phyloP scores from a whole-genome alignment of 148 eudicot species.

The Hydrangea macrophylla region DNA sequence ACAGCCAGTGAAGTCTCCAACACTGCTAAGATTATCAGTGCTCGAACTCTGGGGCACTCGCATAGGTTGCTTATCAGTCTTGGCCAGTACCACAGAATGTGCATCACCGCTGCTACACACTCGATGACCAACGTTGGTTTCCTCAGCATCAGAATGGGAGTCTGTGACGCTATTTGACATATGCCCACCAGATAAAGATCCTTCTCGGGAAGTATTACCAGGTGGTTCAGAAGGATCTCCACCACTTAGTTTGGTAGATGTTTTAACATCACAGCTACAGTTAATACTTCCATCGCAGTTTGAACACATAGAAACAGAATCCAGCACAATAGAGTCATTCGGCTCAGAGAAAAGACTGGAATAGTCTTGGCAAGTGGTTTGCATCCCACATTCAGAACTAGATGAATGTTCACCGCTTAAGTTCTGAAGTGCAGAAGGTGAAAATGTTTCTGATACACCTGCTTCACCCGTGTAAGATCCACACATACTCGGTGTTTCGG shows the following conservation, averaged over 20 bases:
- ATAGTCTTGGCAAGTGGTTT: constrained; percentile 3
- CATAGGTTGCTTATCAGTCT: constrained; percentile 6
- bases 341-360: constrained; percentile 8
- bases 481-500: not conserved
- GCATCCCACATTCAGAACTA: constrained; percentile 3
- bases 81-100: constrained; percentile 1
- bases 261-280: not conserved
- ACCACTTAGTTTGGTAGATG: constrained; percentile 6
- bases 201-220: not conserved
- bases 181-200: constrained; percentile 1
- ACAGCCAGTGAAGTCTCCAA: constrained; percentile 11
- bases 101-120: not conserved
- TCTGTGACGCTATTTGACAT: not conserved
- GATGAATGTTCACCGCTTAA: not conserved
- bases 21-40: constrained; percentile 8
- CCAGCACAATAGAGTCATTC: constrained; percentile 11
- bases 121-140: not conserved
- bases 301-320: constrained; percentile 17
- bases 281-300: constrained; percentile 4
- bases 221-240: constrained; percentile 8
- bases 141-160: not conserved
- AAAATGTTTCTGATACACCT: constrained; percentile 8
- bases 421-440: not conserved
- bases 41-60: constrained; percentile 5
- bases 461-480: constrained; percentile 9